Evolutionary conservation across 441 rosid species (phyloP).

Genomic region (Corymbia citriodora): DNA sequence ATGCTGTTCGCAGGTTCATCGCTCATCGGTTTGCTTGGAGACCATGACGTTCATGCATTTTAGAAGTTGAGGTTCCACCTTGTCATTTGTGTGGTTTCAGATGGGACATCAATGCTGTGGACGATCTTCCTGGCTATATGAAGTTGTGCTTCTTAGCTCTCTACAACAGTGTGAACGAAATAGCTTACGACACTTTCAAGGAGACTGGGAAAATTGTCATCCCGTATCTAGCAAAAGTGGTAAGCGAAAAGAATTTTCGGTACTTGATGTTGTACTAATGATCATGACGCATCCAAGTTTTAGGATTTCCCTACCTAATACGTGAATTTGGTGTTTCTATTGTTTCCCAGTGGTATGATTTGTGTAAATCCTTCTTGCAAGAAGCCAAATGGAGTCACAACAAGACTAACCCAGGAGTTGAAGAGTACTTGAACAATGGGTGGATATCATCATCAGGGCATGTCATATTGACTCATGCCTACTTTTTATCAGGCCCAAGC

Average conservation of each 20-base stretch:
- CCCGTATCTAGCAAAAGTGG: constrained; percentile 21
- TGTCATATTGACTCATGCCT: constrained; percentile 12
- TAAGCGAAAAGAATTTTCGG: neutral
- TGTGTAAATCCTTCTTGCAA: constrained; percentile 19
- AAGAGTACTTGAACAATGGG: constrained; percentile 36
- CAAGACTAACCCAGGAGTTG: constrained; percentile 14
- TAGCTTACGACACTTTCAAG: constrained; percentile 3
- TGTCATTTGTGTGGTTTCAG: neutral
- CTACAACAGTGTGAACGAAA: constrained; percentile 7
- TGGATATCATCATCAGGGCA: constrained; percentile 22
- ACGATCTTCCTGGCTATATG: neutral
- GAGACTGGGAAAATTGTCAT: constrained; percentile 5
- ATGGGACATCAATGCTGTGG: constrained; percentile 18
- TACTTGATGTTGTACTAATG: neutral
- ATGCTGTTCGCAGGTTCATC: no score
- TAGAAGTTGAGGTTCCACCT: neutral
- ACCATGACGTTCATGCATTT: neutral
- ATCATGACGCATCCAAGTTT: neutral
- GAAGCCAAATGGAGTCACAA: constrained; percentile 33
- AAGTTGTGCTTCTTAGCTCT: neutral
- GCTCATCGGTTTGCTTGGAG: neutral
- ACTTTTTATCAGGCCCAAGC: constrained; percentile 2
- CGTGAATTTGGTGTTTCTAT: neutral
- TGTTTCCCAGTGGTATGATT: constrained; percentile 19
- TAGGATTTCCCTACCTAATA: neutral